A percentile compares a stretch with the other conserved stretches of the same genome.
Conservation (phyloP, 2,329 filamentous ascomycete genomes). For the Fusarium irregulare region DNA sequence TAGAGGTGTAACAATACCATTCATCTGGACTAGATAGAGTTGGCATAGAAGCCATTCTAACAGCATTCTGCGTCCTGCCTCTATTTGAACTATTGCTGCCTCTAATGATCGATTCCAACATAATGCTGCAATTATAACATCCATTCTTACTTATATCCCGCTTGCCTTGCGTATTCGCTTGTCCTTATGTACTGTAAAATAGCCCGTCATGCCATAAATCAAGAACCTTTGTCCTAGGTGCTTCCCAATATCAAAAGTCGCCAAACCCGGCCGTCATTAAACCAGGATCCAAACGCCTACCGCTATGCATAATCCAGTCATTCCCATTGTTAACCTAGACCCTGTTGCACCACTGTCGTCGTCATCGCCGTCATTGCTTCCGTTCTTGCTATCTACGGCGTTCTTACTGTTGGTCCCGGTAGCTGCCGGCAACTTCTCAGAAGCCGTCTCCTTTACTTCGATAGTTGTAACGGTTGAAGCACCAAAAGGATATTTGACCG, state of each 20-base stretch:
- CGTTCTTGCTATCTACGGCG: constrained; percentile 18
- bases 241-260: not conserved
- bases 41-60: not conserved
- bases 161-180: not conserved
- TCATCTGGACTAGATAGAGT: not conserved
- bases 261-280: constrained; percentile 29
- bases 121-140: not conserved
- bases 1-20: not conserved
- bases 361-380: constrained; percentile 28
- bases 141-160: not conserved
- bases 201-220: not conserved
- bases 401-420: constrained; percentile 42
- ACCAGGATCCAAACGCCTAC: constrained; percentile 54
- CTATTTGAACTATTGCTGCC: not conserved
- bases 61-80: not conserved
- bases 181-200: not conserved
- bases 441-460: constrained; percentile 46
- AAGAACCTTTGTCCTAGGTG: not conserved
- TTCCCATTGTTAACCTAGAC: constrained; percentile 32
- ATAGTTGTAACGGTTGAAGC: constrained; percentile 57
- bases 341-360: constrained; percentile 33
- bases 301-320: constrained; percentile 52
- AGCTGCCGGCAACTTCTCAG: constrained; percentile 38
- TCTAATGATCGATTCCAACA: not conserved
- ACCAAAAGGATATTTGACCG: constrained; percentile 59